phyloP scores from a whole-genome alignment of 768 basidiomycete genomes.

The Tricholoma flavovirens region DNA sequence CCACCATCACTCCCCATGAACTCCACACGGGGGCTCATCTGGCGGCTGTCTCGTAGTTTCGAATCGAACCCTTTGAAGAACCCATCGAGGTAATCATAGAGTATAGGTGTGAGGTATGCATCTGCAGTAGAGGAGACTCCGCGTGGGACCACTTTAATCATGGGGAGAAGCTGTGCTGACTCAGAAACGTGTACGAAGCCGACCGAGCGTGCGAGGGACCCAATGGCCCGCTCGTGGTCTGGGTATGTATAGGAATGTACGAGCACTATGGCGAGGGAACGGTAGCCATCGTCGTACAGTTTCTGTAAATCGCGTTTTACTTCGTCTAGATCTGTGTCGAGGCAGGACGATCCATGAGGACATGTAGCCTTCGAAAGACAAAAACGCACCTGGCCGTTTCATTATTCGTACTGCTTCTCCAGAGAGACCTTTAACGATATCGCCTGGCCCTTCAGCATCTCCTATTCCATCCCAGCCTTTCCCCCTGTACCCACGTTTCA shows the following conservation, averaged over 20 bases:
- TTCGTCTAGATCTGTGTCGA: slow-evolving; percentile 38
- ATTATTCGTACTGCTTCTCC: slow-evolving; percentile 88
- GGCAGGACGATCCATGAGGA: slow-evolving; percentile 3
- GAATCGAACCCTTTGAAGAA: slow-evolving; percentile 88
- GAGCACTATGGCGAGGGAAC: slow-evolving; percentile 84
- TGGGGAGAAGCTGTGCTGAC: slow-evolving; percentile 81
- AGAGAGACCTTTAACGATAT: slow-evolving; percentile 74
- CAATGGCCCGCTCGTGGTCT: slow-evolving; percentile 74
- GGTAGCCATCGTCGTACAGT: slow-evolving; percentile 77
- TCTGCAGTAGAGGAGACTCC: slow-evolving; percentile 92
- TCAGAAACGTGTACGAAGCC: slow-evolving; percentile 92
- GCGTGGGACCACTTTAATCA: slow-evolving; percentile 95
- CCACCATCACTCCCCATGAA: slow-evolving; percentile 97
- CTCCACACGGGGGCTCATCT: slow-evolving; percentile 70
- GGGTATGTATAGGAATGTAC: slow-evolving; percentile 92
- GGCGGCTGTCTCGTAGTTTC: slow-evolving; percentile 54
- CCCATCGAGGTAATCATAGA: slow-evolving; percentile 79
- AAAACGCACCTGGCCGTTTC: slow-evolving; percentile 54
- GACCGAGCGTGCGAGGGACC: slow-evolving; percentile 63
- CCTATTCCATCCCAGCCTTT: slow-evolving; percentile 70
- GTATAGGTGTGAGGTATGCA: slow-evolving; percentile 90
- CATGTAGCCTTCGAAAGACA: background rate
- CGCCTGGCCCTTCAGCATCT: slow-evolving; percentile 72
- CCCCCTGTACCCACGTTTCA: slow-evolving; percentile 66
- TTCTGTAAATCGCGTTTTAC: slow-evolving; percentile 59